phyloP scores from a whole-genome alignment of 768 basidiomycete species.

The Candolleomyces eurysporus region DNA sequence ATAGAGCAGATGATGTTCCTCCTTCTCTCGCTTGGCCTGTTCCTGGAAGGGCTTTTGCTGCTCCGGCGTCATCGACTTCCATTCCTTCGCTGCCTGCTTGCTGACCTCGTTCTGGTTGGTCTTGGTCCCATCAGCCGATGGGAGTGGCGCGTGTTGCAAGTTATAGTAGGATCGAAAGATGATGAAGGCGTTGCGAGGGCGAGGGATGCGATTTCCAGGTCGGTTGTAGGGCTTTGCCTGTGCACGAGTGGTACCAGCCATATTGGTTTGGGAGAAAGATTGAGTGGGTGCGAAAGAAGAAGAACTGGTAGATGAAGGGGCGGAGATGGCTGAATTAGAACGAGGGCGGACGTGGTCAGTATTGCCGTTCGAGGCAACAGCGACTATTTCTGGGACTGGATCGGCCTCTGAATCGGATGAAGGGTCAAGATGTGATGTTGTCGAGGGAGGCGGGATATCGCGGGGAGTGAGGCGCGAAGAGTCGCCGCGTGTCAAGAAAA shows the following conservation, averaged over 20 bases:
- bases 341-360: background rate
- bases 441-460: background rate
- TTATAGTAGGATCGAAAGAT: conserved; percentile 50
- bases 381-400: background rate
- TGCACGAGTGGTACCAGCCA: background rate
- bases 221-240: conserved; percentile 1
- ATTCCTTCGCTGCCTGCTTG: conserved; percentile 58
- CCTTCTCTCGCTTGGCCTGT: conserved; percentile 41
- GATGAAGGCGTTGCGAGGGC: conserved; percentile 49
- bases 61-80: conserved; percentile 42
- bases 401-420: background rate
- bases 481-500: background rate
- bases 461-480: background rate
- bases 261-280: background rate
- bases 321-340: background rate
- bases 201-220: conserved; percentile 23
- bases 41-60: conserved; percentile 36
- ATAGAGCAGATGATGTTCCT: conserved; percentile 40
- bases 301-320: background rate
- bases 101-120: conserved; percentile 42
- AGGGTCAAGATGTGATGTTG: background rate
- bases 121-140: conserved; percentile 1
- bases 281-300: background rate
- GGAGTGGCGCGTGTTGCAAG: conserved; percentile 14
- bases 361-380: background rate